Evolutionary conservation across 805 yeast genomes (phyloP).

Genomic region (Monosporozyma siamensis): DNA sequence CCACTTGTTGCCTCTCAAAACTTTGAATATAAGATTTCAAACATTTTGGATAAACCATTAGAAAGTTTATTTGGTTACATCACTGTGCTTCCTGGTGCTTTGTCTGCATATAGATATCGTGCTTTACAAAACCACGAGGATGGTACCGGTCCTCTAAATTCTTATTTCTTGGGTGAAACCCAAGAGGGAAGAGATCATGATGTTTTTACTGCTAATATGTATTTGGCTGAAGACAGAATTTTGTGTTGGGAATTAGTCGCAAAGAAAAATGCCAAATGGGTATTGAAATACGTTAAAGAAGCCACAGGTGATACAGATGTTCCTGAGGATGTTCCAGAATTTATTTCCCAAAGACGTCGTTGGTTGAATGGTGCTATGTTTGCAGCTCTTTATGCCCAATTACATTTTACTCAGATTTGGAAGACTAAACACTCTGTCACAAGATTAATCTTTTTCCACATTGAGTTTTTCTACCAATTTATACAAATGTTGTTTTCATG

Average conservation of each 20-base stretch:
- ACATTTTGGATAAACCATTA: conserved; percentile 86
- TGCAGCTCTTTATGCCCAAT: conserved; percentile 84
- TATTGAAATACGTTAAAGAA: conserved; percentile 79
- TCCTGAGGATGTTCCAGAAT: conserved; percentile 90
- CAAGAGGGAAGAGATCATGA: conserved; percentile 51
- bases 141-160: conserved; percentile 84
- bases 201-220: conserved; percentile 93
- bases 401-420: conserved; percentile 86
- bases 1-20: conserved; percentile 95
- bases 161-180: conserved; percentile 85
- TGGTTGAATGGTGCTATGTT: conserved; percentile 98
- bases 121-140: conserved; percentile 79
- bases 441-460: conserved; percentile 73
- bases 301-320: conserved; percentile 97
- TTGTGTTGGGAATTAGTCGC: conserved; percentile 95
- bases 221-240: conserved; percentile 92
- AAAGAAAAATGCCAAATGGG: conserved; percentile 74
- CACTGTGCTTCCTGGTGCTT: conserved; percentile 89
- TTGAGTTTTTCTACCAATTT: conserved; percentile 86
- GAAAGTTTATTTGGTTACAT: conserved; percentile 91
- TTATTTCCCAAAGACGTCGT: conserved; percentile 91
- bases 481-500: conserved; percentile 74
- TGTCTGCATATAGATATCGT: conserved; percentile 85
- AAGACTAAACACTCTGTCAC: conserved; percentile 69
- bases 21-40: conserved; percentile 95